Conservation (phyloP, 2,329 filamentous ascomycete species). For the Verticillium alfalfae region DNA sequence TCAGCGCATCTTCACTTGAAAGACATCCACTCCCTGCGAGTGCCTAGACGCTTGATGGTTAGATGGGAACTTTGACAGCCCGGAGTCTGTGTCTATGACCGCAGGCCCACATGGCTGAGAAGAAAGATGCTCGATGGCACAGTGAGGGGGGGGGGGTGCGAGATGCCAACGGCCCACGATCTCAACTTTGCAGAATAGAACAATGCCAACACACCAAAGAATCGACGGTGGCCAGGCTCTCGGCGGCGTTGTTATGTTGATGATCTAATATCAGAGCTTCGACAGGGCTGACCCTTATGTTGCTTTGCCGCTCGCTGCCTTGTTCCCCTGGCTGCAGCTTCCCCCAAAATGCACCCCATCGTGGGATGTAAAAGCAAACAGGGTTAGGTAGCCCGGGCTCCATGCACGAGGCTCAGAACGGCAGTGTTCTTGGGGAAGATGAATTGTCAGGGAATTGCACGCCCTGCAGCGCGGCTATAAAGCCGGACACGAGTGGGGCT, state of each 20-base stretch:
- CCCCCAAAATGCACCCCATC: neutral
- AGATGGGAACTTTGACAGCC: neutral
- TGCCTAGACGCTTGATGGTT: neutral
- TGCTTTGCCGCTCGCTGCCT: too few relatives aligned
- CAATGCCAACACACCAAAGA: neutral
- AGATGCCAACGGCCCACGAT: neutral
- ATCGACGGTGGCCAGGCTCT: neutral
- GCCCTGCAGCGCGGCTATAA: neutral
- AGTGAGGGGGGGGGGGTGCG: neutral
- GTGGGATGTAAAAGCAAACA: neutral
- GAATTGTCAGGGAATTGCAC: neutral
- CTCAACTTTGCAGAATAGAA: neutral
- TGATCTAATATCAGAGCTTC: neutral
- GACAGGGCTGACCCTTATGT: neutral
- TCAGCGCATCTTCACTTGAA: neutral
- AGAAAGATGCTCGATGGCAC: neutral
- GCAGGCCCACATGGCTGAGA: neutral
- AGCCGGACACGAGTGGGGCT: neutral
- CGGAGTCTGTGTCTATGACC: neutral
- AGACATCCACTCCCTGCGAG: neutral
- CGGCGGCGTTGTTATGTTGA: neutral
- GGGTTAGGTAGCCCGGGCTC: neutral
- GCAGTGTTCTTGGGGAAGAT: neutral
- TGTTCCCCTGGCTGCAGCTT: neutral
- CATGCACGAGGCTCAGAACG: neutral